phyloP scores from a whole-genome alignment of 176 grass and related monocot species.

The Eragrostis nindensis region DNA sequence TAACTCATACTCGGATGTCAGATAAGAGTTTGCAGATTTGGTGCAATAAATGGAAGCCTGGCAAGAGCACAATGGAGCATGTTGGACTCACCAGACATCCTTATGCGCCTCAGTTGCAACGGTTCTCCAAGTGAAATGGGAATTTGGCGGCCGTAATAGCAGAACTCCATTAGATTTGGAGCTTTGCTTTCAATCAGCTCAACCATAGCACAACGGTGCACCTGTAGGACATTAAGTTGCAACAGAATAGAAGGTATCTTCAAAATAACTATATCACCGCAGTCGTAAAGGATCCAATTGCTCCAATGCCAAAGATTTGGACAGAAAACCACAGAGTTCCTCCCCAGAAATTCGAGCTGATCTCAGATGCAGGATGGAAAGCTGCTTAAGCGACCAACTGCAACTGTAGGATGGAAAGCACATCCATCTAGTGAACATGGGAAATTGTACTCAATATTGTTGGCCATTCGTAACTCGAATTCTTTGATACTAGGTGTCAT shows the following conservation, averaged over 20 bases:
- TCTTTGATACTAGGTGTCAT: not conserved
- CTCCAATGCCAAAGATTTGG: constrained; percentile 10
- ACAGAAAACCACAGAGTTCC: not conserved
- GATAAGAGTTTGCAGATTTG: constrained; percentile 19
- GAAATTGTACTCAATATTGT: constrained; percentile 16
- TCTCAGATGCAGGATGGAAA: not conserved
- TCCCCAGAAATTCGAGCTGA: constrained; percentile 1
- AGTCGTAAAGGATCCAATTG: not conserved
- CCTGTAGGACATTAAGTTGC: not conserved
- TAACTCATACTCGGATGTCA: not conserved
- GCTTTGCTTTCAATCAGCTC: constrained; percentile 7
- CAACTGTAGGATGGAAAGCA: not conserved
- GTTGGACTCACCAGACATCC: not conserved
- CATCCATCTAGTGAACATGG: not conserved
- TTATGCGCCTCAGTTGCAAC: not conserved
- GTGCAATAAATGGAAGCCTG: constrained; percentile 20
- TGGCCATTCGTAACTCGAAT: not conserved
- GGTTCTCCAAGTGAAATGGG: constrained; percentile 20
- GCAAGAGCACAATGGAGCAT: constrained; percentile 5
- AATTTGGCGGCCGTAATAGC: not conserved
- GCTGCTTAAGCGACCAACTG: constrained; percentile 15
- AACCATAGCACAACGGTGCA: not conserved
- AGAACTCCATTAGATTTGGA: constrained; percentile 7
- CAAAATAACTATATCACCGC: not conserved
- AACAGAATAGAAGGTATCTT: not conserved